Base-by-base conservation (phyloP, 768 basidiomycete species). In the Boletus edulis region DNA sequence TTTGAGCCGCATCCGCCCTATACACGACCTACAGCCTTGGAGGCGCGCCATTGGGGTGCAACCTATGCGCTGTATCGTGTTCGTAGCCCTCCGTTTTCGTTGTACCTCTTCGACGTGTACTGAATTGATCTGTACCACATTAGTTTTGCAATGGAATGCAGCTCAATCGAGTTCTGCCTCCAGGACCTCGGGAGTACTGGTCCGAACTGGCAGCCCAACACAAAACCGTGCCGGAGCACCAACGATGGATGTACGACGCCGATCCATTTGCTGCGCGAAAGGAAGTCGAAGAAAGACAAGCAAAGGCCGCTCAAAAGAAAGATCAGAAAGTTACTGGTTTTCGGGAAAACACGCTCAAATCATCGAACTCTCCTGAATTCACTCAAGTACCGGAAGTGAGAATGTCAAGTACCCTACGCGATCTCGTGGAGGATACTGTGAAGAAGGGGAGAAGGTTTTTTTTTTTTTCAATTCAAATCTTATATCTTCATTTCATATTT, bases 21-120 rank as follows among this genome's bases (percentile, higher is more conserved):
- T 60, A 72, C 80, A 43, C 76, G 83, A 57, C 77, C 81, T 3
- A 85, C 85, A n/a, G 79, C 85, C 8, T 66, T 86, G 22, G 91
- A 96, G 72, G 93, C 94, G 29, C 88, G 86, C 51, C 94, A 97
- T 66, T 94, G 90, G 86, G 93, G 87, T 38, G 93, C 93, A 15
- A 88, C 87, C 4, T 93, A 90, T 62, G 89, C 90, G 39, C 72
- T 96, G 50, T 90, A 94, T 70, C 85, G 93, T 62, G 92, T 94
- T 73, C 73, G 87, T 85, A 47, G 51, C 49, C 34, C 52, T 62
- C 39, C 29, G 20, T 55, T 40, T 49, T 9, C 27, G 15, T n/a
- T 31, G 39, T 27, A n/a, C 31, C 27, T 46, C 18, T 11, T 31
- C 14, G 27, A 13, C 37, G 4, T 20, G 27, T 18, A 20, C 45